phyloP scores from a whole-genome alignment of 805 yeast species.

The Wickerhamomyces tratensis region DNA sequence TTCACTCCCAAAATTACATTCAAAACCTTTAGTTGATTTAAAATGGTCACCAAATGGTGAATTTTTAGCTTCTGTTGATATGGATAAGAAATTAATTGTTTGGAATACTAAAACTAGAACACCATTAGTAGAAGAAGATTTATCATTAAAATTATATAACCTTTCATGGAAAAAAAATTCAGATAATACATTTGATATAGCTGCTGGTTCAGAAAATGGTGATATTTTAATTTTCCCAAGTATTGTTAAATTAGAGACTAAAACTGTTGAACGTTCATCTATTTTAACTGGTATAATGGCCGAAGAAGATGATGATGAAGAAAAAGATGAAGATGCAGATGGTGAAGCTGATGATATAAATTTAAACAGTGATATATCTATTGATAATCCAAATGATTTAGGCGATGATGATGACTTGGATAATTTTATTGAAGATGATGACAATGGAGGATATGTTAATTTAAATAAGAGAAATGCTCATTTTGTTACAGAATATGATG shows the following conservation, averaged over 20 bases:
- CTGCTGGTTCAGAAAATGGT: conserved; percentile 28
- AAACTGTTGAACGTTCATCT: conserved; percentile 1
- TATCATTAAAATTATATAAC: conserved; percentile 19
- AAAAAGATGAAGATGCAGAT: conserved; percentile 16
- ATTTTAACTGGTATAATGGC: conserved; percentile 10
- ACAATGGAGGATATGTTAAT: conserved; percentile 37
- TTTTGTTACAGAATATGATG: conserved; percentile 2
- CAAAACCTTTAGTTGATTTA: conserved; percentile 22
- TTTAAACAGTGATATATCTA: conserved; percentile 13
- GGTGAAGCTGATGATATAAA: conserved; percentile 19
- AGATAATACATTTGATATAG: conserved; percentile 15
- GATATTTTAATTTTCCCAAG: conserved; percentile 26
- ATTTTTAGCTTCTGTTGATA: conserved; percentile 47
- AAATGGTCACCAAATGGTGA: conserved; percentile 55
- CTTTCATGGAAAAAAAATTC: conserved; percentile 24
- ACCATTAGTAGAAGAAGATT: conserved; percentile 21
- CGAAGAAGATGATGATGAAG: conserved; percentile 21
- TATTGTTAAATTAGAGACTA: conserved; percentile 16
- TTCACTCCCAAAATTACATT: conserved; percentile 17
- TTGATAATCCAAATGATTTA: conserved; percentile 8
- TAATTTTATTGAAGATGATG: conserved; percentile 55
- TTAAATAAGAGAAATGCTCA: conserved; percentile 10
- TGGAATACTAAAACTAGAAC: conserved; percentile 40
- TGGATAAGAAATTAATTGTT: conserved; percentile 40
- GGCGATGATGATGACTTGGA: conserved; percentile 25